A percentile compares a stretch with the other conserved stretches of the same genome.
Evolutionary conservation across 164 flowering plant species (phyloP).

Genomic region (Saururus chinensis): DNA sequence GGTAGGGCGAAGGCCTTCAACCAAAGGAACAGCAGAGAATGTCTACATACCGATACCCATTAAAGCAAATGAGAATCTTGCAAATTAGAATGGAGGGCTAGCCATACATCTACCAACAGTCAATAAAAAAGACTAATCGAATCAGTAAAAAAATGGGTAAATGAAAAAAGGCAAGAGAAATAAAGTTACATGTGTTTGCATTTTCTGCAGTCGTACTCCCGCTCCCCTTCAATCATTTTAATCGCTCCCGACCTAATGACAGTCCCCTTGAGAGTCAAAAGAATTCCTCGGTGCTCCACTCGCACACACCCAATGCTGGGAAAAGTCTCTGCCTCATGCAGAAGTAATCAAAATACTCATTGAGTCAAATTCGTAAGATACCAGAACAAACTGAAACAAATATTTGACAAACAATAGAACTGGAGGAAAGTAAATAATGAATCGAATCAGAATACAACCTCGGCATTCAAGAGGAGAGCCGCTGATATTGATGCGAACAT

Average conservation of each 20-base stretch:
- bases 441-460: slow-evolving; percentile 33
- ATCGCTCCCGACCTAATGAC: slow-evolving; percentile 82
- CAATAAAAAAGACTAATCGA: background rate
- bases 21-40: no score
- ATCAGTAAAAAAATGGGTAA: no score
- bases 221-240: slow-evolving; percentile 92
- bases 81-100: background rate
- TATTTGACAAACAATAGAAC: background rate
- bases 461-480: slow-evolving; percentile 70
- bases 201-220: slow-evolving; percentile 59
- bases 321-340: slow-evolving; percentile 40
- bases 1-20: no score
- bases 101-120: background rate
- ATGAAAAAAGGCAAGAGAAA: background rate
- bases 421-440: background rate
- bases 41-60: no score
- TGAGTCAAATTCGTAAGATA: background rate
- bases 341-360: slow-evolving; percentile 2
- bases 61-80: no score
- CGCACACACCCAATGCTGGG: slow-evolving; percentile 87
- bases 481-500: slow-evolving; percentile 51
- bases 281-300: slow-evolving; percentile 80
- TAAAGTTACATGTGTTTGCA: slow-evolving; percentile 57
- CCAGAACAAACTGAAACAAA: background rate
- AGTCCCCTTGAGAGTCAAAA: slow-evolving; percentile 85